A percentile compares a stretch with the other conserved stretches of the same genome.
Evolutionary conservation across 139 green algal genomes (phyloP).

Genomic region (Picochlorum sp.): DNA sequence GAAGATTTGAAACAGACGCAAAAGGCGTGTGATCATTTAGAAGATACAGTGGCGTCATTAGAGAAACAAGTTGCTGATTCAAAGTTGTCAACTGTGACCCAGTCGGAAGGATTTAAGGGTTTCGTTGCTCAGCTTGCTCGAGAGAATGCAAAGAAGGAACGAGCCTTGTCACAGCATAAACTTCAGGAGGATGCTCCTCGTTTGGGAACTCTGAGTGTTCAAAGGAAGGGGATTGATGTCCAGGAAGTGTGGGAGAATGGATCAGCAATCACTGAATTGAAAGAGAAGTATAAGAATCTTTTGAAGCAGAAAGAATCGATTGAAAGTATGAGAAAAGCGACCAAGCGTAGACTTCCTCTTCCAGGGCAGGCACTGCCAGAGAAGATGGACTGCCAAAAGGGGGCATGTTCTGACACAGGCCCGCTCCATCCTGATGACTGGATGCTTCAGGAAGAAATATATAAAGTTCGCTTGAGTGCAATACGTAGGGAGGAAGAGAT

Average conservation of each 20-base stretch:
- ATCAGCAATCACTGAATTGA: conserved; percentile 51
- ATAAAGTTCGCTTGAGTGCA: conserved; percentile 59
- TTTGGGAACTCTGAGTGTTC: conserved; percentile 30
- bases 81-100: not conserved
- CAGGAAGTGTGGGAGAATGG: conserved; percentile 74
- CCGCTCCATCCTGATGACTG: conserved; percentile 30
- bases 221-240: conserved; percentile 26
- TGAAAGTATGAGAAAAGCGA: conserved; percentile 53
- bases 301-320: conserved; percentile 46
- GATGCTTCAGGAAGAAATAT: conserved; percentile 60
- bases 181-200: conserved; percentile 31
- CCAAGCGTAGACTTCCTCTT: conserved; percentile 47
- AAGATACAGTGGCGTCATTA: conserved; percentile 20
- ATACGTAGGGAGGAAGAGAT: conserved; percentile 75
- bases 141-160: conserved; percentile 19
- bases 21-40: conserved; percentile 44
- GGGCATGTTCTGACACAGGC: not conserved
- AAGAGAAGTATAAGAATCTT: conserved; percentile 25
- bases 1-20: conserved; percentile 13
- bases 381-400: not conserved
- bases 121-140: conserved; percentile 23
- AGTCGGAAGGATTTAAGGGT: not conserved
- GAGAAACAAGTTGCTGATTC: conserved; percentile 5
- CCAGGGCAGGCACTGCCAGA: conserved; percentile 27
- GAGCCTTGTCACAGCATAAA: conserved; percentile 14